Conservation (phyloP, 2,329 filamentous ascomycete genomes). For the Cordyceps militaris region DNA sequence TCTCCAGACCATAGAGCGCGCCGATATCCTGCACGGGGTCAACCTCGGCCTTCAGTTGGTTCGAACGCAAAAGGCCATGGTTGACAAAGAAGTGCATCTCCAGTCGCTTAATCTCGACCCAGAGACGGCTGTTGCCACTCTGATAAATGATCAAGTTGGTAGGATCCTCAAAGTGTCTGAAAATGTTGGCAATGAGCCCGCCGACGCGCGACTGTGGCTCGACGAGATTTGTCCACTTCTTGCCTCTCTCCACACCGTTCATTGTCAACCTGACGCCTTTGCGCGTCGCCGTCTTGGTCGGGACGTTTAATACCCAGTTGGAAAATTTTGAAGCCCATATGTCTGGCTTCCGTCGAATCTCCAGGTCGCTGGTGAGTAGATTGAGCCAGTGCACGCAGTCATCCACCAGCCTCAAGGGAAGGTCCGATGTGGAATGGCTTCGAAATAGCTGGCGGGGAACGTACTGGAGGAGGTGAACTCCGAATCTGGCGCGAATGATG, state of each 20-base stretch:
- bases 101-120: slow-evolving; percentile 44
- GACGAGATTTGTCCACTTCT: slow-evolving; percentile 29
- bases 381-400: slow-evolving; percentile 56
- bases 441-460: slow-evolving; percentile 22
- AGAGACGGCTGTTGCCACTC: slow-evolving; percentile 21
- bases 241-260: not conserved
- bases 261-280: not conserved
- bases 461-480: not conserved
- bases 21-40: slow-evolving; percentile 53
- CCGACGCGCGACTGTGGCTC: slow-evolving; percentile 40
- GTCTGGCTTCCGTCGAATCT: slow-evolving; percentile 40
- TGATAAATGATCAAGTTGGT: slow-evolving; percentile 28
- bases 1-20: slow-evolving; percentile 51
- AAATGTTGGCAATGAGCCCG: slow-evolving; percentile 33
- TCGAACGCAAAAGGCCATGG: slow-evolving; percentile 35
- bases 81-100: slow-evolving; percentile 50
- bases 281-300: slow-evolving; percentile 12
- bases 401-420: slow-evolving; percentile 43
- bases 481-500: not conserved
- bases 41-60: slow-evolving; percentile 44
- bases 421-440: slow-evolving; percentile 29
- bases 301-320: slow-evolving; percentile 31
- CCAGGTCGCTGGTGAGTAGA: slow-evolving; percentile 31
- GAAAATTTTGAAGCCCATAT: slow-evolving; percentile 22
- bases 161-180: slow-evolving; percentile 32